Evolutionary conservation across 2,329 filamentous ascomycete species (phyloP), one percentile per base, ranked within the genome.

Genomic region (Arthrobotrys entomopaga): DNA sequence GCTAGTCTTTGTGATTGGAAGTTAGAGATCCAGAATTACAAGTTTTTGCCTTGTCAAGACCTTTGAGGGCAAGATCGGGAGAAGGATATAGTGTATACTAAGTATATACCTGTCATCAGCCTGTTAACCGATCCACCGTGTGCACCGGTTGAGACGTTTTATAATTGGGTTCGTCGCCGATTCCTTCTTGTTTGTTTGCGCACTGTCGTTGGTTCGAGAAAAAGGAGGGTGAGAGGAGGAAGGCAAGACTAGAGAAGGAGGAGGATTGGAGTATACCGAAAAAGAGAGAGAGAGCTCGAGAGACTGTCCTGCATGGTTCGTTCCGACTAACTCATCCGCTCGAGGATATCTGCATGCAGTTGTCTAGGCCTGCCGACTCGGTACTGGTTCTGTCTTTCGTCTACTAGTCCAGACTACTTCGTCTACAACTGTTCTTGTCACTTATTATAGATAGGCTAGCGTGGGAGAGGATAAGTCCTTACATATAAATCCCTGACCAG

Each of bases 151-250:
- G 24, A 54, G 49, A 65, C 22, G 22, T 49, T 43, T 59, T 56
- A 60, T 65, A 72, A 54, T 65, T 53, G 59, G 67, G 38, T 60
- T 65, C 49, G 48, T 72, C 67, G 63, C 60, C 60, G 60, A 42
- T 7, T 65, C 54, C 59, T 34, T 24, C 53, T 58, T 40, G 53
- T 48, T 64, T 29, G 34, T 42, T 52, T 26, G 22, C 20, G 46
- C 46, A 50, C 19, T 8, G 22, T 50, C 46, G 46, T 50, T 50
- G 13, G 42, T 10, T n/a, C 42, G 42, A 46, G 42, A 46, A 46
- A 19, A 46, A 46, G 34, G 16, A 19, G 16, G n/a, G 16, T 1
- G 42, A 46, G 2, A 7, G 42, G 16, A 46, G 42, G 15, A 34
- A 34, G 2, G n/a, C 42, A 1, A 46, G 42, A n/a, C 42, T 34